phyloP scores from a whole-genome alignment of 768 basidiomycete genomes.

The Boletales sp. region DNA sequence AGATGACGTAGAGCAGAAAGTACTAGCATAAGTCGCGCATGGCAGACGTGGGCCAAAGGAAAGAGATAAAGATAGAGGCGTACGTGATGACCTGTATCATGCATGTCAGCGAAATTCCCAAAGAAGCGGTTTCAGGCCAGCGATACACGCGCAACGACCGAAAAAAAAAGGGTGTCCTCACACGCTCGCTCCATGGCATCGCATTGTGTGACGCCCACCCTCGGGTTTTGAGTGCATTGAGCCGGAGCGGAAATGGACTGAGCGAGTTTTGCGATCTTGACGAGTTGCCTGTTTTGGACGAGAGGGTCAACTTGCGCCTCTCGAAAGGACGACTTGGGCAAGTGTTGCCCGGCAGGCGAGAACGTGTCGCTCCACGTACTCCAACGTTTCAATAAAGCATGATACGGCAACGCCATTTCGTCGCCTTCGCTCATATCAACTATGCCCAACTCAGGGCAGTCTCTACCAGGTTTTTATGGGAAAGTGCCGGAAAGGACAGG shows the following conservation, averaged over 20 bases:
- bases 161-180: conserved; percentile 1
- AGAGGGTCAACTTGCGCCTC: not conserved
- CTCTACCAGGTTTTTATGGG: conserved; percentile 1
- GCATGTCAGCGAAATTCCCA: not conserved
- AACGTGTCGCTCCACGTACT: conserved; percentile 1
- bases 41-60: not conserved
- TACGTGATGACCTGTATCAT: conserved; percentile 2
- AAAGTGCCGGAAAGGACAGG: not conserved
- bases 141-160: not conserved
- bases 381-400: not conserved
- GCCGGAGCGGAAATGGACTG: conserved; percentile 15
- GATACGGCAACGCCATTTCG: not conserved
- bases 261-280: conserved; percentile 9
- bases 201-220: conserved; percentile 6
- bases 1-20: conserved; percentile 5
- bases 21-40: conserved; percentile 13
- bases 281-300: conserved; percentile 14
- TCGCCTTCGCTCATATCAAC: too few species aligned
- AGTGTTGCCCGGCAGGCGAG: not conserved
- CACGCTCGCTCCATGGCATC: conserved; percentile 15
- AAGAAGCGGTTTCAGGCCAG: conserved; percentile 2
- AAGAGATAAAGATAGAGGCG: conserved; percentile 1
- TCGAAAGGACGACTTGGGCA: not conserved
- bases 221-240: not conserved
- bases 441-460: not conserved